Base-by-base conservation (phyloP, 2,329 filamentous ascomycete species). In the Lachnellula suecica region DNA sequence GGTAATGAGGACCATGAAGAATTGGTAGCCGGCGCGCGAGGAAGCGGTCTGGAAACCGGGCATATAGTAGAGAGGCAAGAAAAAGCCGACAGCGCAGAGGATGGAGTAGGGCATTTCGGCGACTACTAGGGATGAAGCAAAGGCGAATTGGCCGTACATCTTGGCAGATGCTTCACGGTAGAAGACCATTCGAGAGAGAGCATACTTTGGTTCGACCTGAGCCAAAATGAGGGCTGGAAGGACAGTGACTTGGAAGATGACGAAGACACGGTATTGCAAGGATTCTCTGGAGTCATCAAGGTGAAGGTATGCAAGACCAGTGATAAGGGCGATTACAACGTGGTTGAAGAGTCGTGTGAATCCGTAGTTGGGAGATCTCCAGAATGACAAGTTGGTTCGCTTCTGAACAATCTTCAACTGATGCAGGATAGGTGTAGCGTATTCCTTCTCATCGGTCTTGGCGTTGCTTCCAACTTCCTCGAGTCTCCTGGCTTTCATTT, bases 281-380 rank as follows among this genome's bases (percentile, higher is more conserved):
- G 87, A 89, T 1, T 85, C 74, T 9, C 87, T 82, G 2, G 87
- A 91, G 63, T 91, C 72, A 65, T 93, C 85, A 8, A 96, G 81
- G 55, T 90, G 81, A 44, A 95, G 75, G 69, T 88, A 96, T 29
- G 87, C 87, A 11, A 96, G 78, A 61, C 91, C 91, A 0, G 87
- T 90, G 50, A 95, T 73, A 13, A 96, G 66, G 1, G 88, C 86
- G 59, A 96, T 88, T 55, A 84, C 81, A 54, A 93, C 75, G 68
- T 96, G 91, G 66, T 88, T 92, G 76, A 93, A 95, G 17, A 96
- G 75, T 17, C 91, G 83, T 1, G 91, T 95, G 70, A 95, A 94
- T 47, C 91, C 85, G 68, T 96, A 96, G 73, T 95, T 91, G 31
- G 89, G 89, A 2, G 87, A 89, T 38, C 91, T 81, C 89, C 89